These are phyloP conservation scores for Coprinopsis sp. DNA, from an alignment of 768 basidiomycete genomes.

Conservation along the genomic window DNA sequence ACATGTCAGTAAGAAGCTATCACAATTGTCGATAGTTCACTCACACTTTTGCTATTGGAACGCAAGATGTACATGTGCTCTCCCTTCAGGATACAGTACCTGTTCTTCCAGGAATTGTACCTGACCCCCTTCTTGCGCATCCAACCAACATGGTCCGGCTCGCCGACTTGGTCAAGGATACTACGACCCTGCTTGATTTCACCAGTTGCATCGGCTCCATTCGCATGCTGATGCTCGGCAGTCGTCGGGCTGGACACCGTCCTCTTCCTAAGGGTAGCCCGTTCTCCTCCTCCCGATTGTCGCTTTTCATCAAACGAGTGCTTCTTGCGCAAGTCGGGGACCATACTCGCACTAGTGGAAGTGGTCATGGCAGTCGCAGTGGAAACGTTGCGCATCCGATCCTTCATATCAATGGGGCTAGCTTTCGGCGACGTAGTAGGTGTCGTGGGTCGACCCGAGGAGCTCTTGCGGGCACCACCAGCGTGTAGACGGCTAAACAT, in stretches of 20 bases:
- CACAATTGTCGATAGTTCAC: conserved; percentile 23
- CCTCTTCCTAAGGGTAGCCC: conserved; percentile 49
- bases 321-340: conserved; percentile 13
- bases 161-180: conserved; percentile 87
- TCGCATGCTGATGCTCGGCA: conserved; percentile 8
- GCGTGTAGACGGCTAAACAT: conserved; percentile 45
- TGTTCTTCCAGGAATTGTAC: conserved; percentile 88
- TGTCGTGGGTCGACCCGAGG: conserved; percentile 38
- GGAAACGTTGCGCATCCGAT: background rate
- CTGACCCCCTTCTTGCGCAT: conserved; percentile 94
- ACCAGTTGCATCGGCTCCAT: conserved; percentile 19
- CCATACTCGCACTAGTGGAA: background rate
- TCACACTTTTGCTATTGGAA: conserved; percentile 58
- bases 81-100: conserved; percentile 93
- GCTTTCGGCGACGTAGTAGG: conserved; percentile 18
- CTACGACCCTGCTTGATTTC: conserved; percentile 58
- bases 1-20: conserved; percentile 2
- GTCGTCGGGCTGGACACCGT: conserved; percentile 32
- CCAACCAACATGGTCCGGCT: conserved; percentile 87
- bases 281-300: conserved; percentile 18
- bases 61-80: conserved; percentile 84
- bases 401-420: background rate
- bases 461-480: conserved; percentile 35
- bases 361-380: conserved; percentile 1
- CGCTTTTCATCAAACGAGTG: conserved; percentile 16